A percentile compares a stretch with the other conserved stretches of the same genome.
phyloP scores from a whole-genome alignment of 352 stramenopile genomes.

The Pythium plurisporium region DNA sequence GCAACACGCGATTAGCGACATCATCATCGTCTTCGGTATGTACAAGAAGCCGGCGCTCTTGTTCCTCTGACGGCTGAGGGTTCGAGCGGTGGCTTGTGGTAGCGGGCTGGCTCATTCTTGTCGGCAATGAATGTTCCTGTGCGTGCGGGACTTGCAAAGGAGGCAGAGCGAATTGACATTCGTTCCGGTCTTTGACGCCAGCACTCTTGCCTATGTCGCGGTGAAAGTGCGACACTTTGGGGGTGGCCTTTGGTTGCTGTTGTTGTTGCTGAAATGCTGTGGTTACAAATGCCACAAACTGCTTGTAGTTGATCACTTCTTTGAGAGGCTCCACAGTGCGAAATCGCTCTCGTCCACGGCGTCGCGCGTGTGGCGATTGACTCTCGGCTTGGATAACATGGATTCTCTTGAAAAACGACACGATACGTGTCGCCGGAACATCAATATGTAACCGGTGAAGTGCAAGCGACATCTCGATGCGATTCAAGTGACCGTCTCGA shows the following conservation, averaged over 20 bases:
- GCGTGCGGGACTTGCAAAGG: not conserved
- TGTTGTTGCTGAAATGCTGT: conserved; percentile 33
- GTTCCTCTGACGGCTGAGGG: not conserved
- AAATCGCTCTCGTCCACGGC: not conserved
- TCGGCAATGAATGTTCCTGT: not conserved
- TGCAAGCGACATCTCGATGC: conserved; percentile 66
- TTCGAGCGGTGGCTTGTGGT: no score
- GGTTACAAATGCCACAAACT: conserved; percentile 70
- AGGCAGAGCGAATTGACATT: not conserved
- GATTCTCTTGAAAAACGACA: conserved; percentile 64
- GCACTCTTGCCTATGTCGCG: no score
- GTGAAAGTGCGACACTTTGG: no score
- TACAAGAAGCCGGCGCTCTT: conserved; percentile 5
- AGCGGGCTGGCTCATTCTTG: no score
- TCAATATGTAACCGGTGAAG: conserved; percentile 67
- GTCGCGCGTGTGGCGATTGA: not conserved
- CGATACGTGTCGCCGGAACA: conserved; percentile 50
- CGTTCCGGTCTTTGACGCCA: no score
- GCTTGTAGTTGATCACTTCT: conserved; percentile 74
- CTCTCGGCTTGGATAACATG: conserved; percentile 7
- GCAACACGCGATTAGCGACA: conserved; percentile 11
- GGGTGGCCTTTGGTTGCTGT: no score
- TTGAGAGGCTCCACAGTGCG: conserved; percentile 31
- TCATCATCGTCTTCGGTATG: conserved; percentile 3
- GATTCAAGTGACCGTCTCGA: conserved; percentile 63